Evolutionary conservation across 768 basidiomycete species (phyloP), one percentile per base, ranked within the genome.

Genomic region (Amylocystis lapponica): DNA sequence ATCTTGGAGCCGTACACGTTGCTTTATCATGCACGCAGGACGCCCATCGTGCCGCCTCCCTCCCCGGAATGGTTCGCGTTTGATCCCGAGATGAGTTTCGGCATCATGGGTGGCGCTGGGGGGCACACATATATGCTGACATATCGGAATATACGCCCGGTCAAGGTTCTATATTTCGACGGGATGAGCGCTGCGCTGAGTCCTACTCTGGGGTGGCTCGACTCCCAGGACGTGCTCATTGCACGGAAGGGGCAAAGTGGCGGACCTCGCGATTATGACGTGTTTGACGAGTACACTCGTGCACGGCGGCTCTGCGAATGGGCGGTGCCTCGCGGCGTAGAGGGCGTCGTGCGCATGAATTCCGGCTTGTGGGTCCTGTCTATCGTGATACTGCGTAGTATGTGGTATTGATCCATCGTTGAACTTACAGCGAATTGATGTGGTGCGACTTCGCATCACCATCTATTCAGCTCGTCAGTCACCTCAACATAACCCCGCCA

Each of bases 71-170:
- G 43, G 43, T 45, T 45, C 13, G 43, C 43, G 6, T 45, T 45
- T 23, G 43, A 45, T 25, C 36, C 43, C 7, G 43, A 45, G 43
- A 45, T 45, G 43, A 45, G 43, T 27, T 45, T 30, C 20, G 43
- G 43, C 36, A 45, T 45, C 36, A 45, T 45, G 43, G 43, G 25
- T 16, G 43, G 34, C 16, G 26, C 26, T 19, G 43, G 43, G 10
- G 39, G 39, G 11, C 13, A 30, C 8, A 37, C 43, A 4, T 45
- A 30, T 21, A 32, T 45, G 36, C 29, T 31, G 22, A 45, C 43
- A 5, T 45, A 45, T 27, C 26, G 27, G 22, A 45, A 10, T 17
- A 10, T 37, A 5, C 43, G 43, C 2, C 43, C 43, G 4, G 43
- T 36, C 13, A 37, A 25, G n/a, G 16, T 45, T 19, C 14, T 33